These are phyloP conservation scores for Candida neerlandica DNA, from an alignment of 1,139 yeast genomes.

Conservation along the genomic window DNA sequence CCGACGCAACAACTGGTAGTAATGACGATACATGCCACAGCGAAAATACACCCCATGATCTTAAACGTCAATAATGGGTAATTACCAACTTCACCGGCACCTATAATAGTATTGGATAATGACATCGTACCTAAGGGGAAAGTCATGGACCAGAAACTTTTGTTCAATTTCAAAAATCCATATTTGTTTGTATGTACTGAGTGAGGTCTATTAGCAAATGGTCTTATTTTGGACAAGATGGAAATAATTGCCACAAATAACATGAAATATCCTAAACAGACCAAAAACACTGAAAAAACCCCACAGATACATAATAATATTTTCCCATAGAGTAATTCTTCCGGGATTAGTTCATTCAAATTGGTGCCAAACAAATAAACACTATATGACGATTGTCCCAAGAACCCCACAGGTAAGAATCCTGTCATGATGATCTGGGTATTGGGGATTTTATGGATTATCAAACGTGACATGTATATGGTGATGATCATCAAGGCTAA, in stretches of 20 bases:
- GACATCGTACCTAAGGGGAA: constrained; percentile 90
- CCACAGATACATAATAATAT: constrained; percentile 21
- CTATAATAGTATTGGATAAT: constrained; percentile 57
- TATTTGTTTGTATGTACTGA: constrained; percentile 15
- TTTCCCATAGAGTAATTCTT: constrained; percentile 21
- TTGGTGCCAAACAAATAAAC: constrained; percentile 58
- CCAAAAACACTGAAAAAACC: constrained; percentile 48
- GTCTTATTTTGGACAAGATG: constrained; percentile 38
- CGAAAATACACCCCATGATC: constrained; percentile 64
- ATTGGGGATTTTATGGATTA: constrained; percentile 62
- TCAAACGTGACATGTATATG: constrained; percentile 59
- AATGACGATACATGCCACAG: constrained; percentile 35
- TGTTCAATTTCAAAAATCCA: constrained; percentile 20
- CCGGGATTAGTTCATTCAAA: constrained; percentile 20
- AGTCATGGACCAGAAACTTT: constrained; percentile 84
- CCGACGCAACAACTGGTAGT: constrained; percentile 37
- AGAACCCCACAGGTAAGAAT: constrained; percentile 35
- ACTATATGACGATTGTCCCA: constrained; percentile 83
- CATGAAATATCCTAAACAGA: constrained; percentile 66
- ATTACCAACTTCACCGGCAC: constrained; percentile 38
- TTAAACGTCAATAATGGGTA: constrained; percentile 50
- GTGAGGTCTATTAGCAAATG: constrained; percentile 27
- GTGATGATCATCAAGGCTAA: constrained; percentile 60
- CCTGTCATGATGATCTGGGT: constrained; percentile 30
- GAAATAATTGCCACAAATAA: constrained; percentile 56